These are phyloP conservation scores for Delitschia confertaspora DNA, from an alignment of 495 filamentous ascomycete species.

Conservation along the genomic window DNA sequence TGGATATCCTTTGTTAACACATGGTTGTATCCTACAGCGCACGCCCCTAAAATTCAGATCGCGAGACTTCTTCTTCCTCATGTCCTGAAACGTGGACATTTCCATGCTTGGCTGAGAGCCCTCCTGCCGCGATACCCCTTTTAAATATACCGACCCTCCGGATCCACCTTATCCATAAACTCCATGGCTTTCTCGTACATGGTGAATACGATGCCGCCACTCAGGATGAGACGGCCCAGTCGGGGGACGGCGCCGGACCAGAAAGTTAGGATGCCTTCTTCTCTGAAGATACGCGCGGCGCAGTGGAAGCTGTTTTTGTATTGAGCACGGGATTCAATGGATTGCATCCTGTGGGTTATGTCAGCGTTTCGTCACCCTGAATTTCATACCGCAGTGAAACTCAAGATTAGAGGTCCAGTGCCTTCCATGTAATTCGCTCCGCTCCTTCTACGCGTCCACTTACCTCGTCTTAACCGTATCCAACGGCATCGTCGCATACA, in stretches of 20 bases:
- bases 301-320: constrained; percentile 90
- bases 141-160: constrained; percentile 74
- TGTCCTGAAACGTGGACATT: no score
- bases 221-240: constrained; percentile 69
- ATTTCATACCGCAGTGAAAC: background rate
- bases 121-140: no score
- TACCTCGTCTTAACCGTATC: constrained; percentile 91
- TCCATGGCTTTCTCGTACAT: constrained; percentile 99
- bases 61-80: no score
- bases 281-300: constrained; percentile 70
- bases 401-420: no score
- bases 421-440: no score
- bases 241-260: constrained; percentile 90
- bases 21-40: no score
- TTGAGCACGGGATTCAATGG: constrained; percentile 69
- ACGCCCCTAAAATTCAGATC: no score
- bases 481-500: constrained; percentile 81
- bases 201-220: constrained; percentile 94
- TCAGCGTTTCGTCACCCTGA: constrained; percentile 10
- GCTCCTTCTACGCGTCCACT: no score
- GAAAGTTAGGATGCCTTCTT: constrained; percentile 83
- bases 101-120: no score
- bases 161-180: constrained; percentile 68
- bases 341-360: constrained; percentile 68
- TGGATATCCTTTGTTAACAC: no score